phyloP scores from a whole-genome alignment of 2,329 filamentous ascomycete genomes.

The Epichloe hybrida region DNA sequence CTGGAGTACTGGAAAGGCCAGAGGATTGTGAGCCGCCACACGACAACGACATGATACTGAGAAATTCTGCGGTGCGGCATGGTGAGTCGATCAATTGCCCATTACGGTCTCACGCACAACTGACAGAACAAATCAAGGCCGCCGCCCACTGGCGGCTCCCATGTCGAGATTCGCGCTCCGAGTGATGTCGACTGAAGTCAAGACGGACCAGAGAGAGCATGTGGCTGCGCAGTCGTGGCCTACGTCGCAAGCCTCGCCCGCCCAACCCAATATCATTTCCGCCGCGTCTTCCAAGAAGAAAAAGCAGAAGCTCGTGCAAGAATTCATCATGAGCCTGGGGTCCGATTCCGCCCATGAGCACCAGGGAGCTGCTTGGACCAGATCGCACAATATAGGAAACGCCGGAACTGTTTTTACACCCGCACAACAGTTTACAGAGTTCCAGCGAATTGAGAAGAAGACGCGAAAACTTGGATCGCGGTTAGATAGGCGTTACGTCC shows the following conservation, averaged over 20 bases:
- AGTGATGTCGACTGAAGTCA: slow-evolving; percentile 20
- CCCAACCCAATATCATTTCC: slow-evolving; percentile 8
- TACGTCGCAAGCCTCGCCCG: slow-evolving; percentile 9
- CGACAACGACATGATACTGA: slow-evolving; percentile 37
- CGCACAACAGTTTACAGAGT: slow-evolving; percentile 25
- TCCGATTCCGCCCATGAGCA: slow-evolving; percentile 22
- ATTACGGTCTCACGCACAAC: background rate
- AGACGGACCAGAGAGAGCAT: slow-evolving; percentile 7
- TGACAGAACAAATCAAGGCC: slow-evolving; percentile 15
- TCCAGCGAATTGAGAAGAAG: slow-evolving; percentile 24
- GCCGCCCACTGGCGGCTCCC: slow-evolving; percentile 34
- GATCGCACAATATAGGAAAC: slow-evolving; percentile 17
- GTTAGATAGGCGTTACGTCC: no score
- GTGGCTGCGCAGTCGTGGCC: slow-evolving; percentile 10
- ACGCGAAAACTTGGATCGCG: slow-evolving; percentile 19
- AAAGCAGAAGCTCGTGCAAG: slow-evolving; percentile 21
- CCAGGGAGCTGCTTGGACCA: slow-evolving; percentile 20
- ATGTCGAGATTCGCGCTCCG: slow-evolving; percentile 21
- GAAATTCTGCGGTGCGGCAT: slow-evolving; percentile 40
- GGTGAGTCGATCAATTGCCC: slow-evolving; percentile 26
- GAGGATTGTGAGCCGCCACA: background rate
- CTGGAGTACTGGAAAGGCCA: background rate
- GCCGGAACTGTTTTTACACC: slow-evolving; percentile 24
- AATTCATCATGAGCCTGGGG: slow-evolving; percentile 21
- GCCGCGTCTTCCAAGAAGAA: slow-evolving; percentile 16